phyloP scores from a whole-genome alignment of 257 asterid genomes.

The Fraxinus anomala region DNA sequence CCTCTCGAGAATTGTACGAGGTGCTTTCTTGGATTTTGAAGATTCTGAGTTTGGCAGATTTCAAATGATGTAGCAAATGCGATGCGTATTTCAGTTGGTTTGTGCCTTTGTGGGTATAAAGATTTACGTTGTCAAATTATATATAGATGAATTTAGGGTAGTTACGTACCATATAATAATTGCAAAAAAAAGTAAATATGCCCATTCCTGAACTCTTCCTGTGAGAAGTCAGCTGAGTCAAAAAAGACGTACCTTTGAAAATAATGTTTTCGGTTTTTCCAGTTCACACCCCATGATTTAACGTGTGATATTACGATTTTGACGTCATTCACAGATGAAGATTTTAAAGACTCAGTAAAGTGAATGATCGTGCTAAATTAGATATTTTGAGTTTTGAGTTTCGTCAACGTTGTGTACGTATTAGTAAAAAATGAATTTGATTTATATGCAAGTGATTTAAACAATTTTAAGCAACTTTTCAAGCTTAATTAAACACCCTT shows the following conservation, averaged over 20 bases:
- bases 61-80: background rate
- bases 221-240: background rate
- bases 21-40: background rate
- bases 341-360: too few relatives aligned
- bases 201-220: background rate
- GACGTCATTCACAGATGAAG: background rate
- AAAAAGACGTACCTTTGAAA: background rate
- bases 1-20: background rate
- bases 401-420: too few relatives aligned
- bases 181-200: background rate
- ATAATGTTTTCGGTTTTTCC: background rate
- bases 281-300: background rate
- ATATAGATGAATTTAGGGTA: background rate
- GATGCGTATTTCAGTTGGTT: background rate
- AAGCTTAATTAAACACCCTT: too few relatives aligned
- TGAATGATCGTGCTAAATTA: too few relatives aligned
- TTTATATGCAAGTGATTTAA: too few relatives aligned
- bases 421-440: too few relatives aligned
- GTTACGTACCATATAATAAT: background rate
- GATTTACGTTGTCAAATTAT: background rate
- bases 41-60: background rate
- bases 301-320: background rate
- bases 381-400: too few relatives aligned
- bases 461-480: too few relatives aligned
- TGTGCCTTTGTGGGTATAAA: background rate